These are phyloP conservation scores for Salinomyces thailandicus DNA, from an alignment of 2,329 filamentous ascomycete species.

Conservation along the genomic window DNA sequence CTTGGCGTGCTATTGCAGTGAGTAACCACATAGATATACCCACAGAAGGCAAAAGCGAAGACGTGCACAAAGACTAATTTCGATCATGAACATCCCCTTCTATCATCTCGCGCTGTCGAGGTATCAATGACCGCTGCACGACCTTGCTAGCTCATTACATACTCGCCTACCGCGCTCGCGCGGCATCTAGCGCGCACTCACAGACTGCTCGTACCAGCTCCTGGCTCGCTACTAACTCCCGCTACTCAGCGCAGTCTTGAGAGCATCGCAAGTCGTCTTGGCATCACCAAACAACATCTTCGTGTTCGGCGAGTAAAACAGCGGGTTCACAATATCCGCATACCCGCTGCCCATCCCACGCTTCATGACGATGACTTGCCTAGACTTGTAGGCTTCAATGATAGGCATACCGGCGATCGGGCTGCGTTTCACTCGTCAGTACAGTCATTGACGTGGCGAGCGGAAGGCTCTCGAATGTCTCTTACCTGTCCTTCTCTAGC, in stretches of 20 bases:
- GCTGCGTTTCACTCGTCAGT: slow-evolving; percentile 29
- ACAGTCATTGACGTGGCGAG: not conserved
- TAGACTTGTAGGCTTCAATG: slow-evolving; percentile 86
- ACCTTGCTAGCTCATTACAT: no score
- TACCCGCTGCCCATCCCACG: slow-evolving; percentile 80
- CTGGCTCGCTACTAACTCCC: not conserved
- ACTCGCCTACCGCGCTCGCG: no score
- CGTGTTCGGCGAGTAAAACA: slow-evolving; percentile 54
- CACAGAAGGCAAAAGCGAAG: no score
- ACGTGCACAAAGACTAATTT: no score
- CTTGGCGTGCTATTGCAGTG: no score
- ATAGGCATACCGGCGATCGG: slow-evolving; percentile 90
- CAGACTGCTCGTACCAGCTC: not conserved
- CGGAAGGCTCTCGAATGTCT: not conserved
- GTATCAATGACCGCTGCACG: no score
- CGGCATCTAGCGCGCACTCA: no score
- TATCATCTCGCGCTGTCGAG: no score
- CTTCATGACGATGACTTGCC: slow-evolving; percentile 91
- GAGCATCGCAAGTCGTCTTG: slow-evolving; percentile 41
- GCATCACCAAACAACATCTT: slow-evolving; percentile 91
- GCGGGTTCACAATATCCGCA: slow-evolving; percentile 81
- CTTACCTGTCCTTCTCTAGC: slow-evolving; percentile 55
- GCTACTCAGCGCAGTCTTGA: slow-evolving; percentile 19
- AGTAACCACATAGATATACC: no score
- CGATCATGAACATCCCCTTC: no score